phyloP scores from a whole-genome alignment of 306 rosid genomes.

The Gillenia trifoliata region DNA sequence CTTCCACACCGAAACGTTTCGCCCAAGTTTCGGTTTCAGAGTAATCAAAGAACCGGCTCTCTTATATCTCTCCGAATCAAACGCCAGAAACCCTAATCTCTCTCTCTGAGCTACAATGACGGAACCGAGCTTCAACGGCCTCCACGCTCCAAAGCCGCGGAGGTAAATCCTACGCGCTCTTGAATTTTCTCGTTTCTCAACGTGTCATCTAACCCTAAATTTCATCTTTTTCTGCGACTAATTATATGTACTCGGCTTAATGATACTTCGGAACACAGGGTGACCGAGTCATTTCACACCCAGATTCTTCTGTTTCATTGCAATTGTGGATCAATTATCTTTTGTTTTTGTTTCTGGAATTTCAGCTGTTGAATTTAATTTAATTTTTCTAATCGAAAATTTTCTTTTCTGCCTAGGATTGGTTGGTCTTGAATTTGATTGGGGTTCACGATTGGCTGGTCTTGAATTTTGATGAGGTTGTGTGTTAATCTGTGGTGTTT shows the following conservation, averaged over 20 bases:
- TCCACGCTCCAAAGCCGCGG: slow-evolving; percentile 45
- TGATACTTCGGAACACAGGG: slow-evolving; percentile 3
- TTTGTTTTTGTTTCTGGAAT: background rate
- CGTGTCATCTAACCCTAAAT: slow-evolving; percentile 36
- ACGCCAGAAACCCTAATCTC: slow-evolving; percentile 18
- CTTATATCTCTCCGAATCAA: slow-evolving; percentile 6
- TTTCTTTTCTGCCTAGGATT: background rate
- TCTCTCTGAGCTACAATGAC: slow-evolving; percentile 37
- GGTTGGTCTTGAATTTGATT: background rate
- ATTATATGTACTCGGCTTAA: slow-evolving; percentile 18
- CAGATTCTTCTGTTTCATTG: background rate
- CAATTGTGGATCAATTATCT: background rate
- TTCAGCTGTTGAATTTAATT: background rate
- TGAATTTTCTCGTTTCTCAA: slow-evolving; percentile 14
- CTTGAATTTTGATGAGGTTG: background rate
- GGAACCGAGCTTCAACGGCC: slow-evolving; percentile 46
- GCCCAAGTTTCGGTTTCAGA: background rate
- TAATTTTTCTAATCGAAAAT: background rate
- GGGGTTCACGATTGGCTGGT: slow-evolving; percentile 9
- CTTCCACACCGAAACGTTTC: background rate
- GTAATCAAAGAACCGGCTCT: background rate
- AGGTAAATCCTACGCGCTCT: slow-evolving; percentile 30
- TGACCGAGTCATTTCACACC: background rate
- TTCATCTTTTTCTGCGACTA: slow-evolving; percentile 32
- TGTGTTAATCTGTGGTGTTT: background rate